Evolutionary conservation across 2,329 filamentous ascomycete genomes (phyloP).

Genomic region (Keithomyces neogunnii): DNA sequence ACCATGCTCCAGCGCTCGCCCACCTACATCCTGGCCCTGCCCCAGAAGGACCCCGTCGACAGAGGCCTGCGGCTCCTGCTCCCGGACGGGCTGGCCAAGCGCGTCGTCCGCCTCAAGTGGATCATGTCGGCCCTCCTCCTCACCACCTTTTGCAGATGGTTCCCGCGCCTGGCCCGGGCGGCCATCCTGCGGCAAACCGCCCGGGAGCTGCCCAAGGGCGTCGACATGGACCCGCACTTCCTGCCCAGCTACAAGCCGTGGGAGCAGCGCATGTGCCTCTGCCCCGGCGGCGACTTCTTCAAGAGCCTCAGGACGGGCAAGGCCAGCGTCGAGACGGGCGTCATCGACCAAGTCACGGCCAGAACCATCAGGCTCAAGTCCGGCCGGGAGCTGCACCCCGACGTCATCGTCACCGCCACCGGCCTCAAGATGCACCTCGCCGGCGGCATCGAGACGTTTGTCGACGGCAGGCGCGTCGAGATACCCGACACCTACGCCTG

Average conservation of each 20-base stretch:
- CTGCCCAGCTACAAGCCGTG: constrained; percentile 48
- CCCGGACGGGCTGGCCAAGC: constrained; percentile 37
- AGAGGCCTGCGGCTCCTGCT: constrained; percentile 29
- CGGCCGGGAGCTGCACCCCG: constrained; percentile 39
- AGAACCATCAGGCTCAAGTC: constrained; percentile 34
- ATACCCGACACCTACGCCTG: constrained; percentile 41
- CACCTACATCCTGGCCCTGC: constrained; percentile 52
- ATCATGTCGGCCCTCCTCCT: constrained; percentile 42
- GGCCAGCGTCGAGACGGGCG: constrained; percentile 33
- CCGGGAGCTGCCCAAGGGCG: constrained; percentile 36
- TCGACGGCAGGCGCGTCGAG: constrained; percentile 41
- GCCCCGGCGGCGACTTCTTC: constrained; percentile 37
- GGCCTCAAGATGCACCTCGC: constrained; percentile 49
- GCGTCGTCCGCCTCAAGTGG: constrained; percentile 35
- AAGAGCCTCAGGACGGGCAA: constrained; percentile 28
- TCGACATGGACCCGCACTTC: constrained; percentile 46
- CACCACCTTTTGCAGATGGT: constrained; percentile 17
- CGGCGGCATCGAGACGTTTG: constrained; percentile 38
- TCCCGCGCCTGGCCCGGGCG: constrained; percentile 38
- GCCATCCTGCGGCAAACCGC: constrained; percentile 37
- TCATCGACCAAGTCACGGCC: constrained; percentile 35
- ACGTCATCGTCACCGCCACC: constrained; percentile 58
- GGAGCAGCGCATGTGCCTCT: constrained; percentile 62
- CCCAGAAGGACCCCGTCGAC: constrained; percentile 24
- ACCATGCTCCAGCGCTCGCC: constrained; percentile 75